Percentiles rank a stretch among this genome's conserved stretches.
Evolutionary conservation across 1,284 basidiomycete species (phyloP).

Genomic region (Moniliella sp.): DNA sequence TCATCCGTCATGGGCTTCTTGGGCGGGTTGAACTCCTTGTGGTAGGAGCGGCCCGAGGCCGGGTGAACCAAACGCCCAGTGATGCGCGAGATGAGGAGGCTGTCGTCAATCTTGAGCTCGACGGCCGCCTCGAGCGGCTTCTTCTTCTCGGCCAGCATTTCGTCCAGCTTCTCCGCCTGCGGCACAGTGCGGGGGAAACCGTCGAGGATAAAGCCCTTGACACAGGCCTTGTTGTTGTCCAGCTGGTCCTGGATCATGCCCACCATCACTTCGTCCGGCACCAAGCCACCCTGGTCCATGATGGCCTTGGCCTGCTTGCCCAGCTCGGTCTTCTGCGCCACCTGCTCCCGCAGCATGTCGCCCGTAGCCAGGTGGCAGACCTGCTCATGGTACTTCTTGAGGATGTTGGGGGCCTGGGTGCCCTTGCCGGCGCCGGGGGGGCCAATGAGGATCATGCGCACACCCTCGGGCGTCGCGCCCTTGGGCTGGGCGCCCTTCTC

Average conservation of each 20-base stretch:
- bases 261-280: conserved; percentile 31
- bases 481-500: conserved; percentile 9
- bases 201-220: conserved; percentile 68
- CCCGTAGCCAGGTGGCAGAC: conserved; percentile 44
- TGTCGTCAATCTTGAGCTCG: conserved; percentile 73
- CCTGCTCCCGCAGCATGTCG: conserved; percentile 22
- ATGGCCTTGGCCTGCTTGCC: conserved; percentile 15
- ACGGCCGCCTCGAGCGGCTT: conserved; percentile 54
- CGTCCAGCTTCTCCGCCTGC: conserved; percentile 65
- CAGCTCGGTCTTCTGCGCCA: conserved; percentile 11
- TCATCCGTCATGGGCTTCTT: conserved; percentile 69
- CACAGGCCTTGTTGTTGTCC: conserved; percentile 60
- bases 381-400: conserved; percentile 9
- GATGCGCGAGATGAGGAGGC: conserved; percentile 69
- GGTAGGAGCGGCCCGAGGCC: conserved; percentile 71
- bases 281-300: conserved; percentile 20
- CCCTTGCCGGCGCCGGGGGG: conserved; percentile 59
- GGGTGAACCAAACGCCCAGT: conserved; percentile 74
- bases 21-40: conserved; percentile 48
- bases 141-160: conserved; percentile 10
- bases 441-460: conserved; percentile 69
- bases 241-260: conserved; percentile 14
- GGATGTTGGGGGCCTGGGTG: conserved; percentile 17
- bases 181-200: conserved; percentile 81
- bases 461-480: conserved; percentile 7